phyloP scores from a whole-genome alignment of 257 asterid genomes.

The Nemophila menziesii region DNA sequence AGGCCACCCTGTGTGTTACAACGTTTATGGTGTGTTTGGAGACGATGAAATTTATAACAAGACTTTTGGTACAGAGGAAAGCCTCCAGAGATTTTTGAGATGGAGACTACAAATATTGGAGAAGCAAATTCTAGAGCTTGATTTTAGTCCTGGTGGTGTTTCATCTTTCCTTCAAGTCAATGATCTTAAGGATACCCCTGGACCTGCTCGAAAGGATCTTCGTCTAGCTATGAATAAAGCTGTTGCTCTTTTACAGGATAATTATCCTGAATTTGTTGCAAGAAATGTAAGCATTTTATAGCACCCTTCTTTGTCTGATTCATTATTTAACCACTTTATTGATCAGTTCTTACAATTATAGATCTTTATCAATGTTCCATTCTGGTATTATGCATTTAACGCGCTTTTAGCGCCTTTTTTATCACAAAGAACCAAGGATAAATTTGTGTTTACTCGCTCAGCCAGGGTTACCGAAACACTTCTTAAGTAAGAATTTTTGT shows the following conservation, averaged over 20 bases:
- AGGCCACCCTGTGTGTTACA: slow-evolving; percentile 59
- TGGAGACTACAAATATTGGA: slow-evolving; percentile 64
- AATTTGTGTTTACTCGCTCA: slow-evolving; percentile 47
- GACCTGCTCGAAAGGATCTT: slow-evolving; percentile 40
- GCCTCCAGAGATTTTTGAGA: slow-evolving; percentile 38
- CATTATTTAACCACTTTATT: not conserved
- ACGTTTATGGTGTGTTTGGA: slow-evolving; percentile 39
- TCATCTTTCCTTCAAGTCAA: slow-evolving; percentile 40
- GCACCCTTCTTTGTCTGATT: not conserved
- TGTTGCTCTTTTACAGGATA: slow-evolving; percentile 40
- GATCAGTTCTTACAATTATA: slow-evolving; percentile 4
- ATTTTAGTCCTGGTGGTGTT: slow-evolving; percentile 34
- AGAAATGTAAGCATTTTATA: slow-evolving; percentile 30
- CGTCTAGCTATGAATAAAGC: slow-evolving; percentile 34
- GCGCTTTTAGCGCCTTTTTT: slow-evolving; percentile 48
- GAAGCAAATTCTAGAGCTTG: slow-evolving; percentile 41
- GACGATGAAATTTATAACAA: slow-evolving; percentile 28
- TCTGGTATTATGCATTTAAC: slow-evolving; percentile 61
- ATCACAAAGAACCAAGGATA: slow-evolving; percentile 46
- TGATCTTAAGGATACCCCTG: slow-evolving; percentile 50
- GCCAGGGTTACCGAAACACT: slow-evolving; percentile 44
- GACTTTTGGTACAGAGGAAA: slow-evolving; percentile 35
- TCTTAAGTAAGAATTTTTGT: slow-evolving; percentile 29
- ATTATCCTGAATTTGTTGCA: slow-evolving; percentile 57
- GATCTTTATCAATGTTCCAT: slow-evolving; percentile 59